Conservation (phyloP, 1,284 basidiomycete genomes). For the Earliella scabrosa region DNA sequence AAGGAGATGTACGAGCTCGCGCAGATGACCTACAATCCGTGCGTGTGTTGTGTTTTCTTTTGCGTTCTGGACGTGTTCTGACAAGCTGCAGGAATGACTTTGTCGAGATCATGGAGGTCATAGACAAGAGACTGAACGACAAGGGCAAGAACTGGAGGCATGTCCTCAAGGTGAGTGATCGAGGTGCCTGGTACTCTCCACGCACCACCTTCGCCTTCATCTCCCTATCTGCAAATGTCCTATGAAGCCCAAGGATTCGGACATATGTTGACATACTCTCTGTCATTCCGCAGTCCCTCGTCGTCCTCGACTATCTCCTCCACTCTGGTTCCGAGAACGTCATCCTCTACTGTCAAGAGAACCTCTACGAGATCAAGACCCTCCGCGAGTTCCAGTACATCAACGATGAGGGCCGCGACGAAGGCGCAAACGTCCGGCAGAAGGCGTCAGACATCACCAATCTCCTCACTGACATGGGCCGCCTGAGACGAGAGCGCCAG, state of each 20-base stretch:
- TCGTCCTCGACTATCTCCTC: conserved; percentile 92
- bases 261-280: neutral
- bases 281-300: conserved; percentile 70
- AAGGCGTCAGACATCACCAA: conserved; percentile 99
- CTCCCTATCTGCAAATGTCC: neutral
- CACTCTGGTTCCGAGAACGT: conserved; percentile 97
- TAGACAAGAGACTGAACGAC: conserved; percentile 97
- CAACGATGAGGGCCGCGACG: conserved; percentile 93
- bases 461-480: conserved; percentile 82
- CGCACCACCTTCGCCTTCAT: neutral
- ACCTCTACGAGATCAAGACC: conserved; percentile 97
- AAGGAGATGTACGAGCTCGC: conserved; percentile 99
- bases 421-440: conserved; percentile 95
- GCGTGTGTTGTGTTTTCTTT: conserved; percentile 35
- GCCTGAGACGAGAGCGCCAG: conserved; percentile 82
- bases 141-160: conserved; percentile 99
- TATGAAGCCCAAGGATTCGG: neutral
- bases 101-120: conserved; percentile 98
- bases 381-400: conserved; percentile 97
- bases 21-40: conserved; percentile 96
- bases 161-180: conserved; percentile 86
- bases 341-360: conserved; percentile 96
- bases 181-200: neutral
- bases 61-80: neutral
- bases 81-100: conserved; percentile 78